phyloP scores from a whole-genome alignment of 768 basidiomycete genomes.

The Dictyophora rubrovolvata region DNA sequence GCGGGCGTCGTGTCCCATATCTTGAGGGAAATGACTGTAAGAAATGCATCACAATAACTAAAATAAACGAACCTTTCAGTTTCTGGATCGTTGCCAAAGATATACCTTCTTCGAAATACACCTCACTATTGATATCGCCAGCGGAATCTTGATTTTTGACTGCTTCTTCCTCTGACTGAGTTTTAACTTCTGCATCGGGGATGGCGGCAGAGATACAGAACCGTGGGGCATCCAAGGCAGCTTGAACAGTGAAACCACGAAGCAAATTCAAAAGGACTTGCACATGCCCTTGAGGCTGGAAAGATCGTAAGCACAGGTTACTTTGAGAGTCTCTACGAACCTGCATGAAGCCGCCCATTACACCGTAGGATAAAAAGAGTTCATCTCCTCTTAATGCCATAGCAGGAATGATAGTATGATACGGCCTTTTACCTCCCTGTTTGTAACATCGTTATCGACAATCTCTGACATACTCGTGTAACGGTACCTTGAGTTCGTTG shows the following conservation, averaged over 20 bases:
- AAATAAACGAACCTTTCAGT: conserved; percentile 38
- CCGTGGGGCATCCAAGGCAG: conserved; percentile 87
- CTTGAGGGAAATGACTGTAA: conserved; percentile 26
- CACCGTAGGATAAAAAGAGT: conserved; percentile 80
- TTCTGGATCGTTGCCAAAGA: conserved; percentile 47
- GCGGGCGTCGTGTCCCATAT: conserved; percentile 83
- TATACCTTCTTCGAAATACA: conserved; percentile 85
- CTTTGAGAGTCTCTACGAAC: conserved; percentile 22
- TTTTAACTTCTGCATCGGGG: conserved; percentile 44
- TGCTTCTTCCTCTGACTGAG: conserved; percentile 7
- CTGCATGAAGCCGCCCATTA: conserved; percentile 92
- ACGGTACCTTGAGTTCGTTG: conserved; percentile 61
- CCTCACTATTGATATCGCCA: conserved; percentile 69
- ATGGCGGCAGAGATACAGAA: conserved; percentile 90
- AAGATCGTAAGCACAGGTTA: not conserved
- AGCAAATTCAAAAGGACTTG: conserved; percentile 89
- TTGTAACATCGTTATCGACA: not conserved
- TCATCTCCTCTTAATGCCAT: conserved; percentile 71
- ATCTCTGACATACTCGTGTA: not conserved
- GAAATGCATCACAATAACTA: not conserved
- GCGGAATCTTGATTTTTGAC: conserved; percentile 20
- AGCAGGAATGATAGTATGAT: conserved; percentile 93
- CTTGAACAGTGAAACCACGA: conserved; percentile 78
- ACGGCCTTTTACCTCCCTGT: conserved; percentile 74
- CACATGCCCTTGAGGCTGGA: conserved; percentile 87